phyloP scores from a whole-genome alignment of 192 early-diverging fungal species.

The Umbelopsis sp. region DNA sequence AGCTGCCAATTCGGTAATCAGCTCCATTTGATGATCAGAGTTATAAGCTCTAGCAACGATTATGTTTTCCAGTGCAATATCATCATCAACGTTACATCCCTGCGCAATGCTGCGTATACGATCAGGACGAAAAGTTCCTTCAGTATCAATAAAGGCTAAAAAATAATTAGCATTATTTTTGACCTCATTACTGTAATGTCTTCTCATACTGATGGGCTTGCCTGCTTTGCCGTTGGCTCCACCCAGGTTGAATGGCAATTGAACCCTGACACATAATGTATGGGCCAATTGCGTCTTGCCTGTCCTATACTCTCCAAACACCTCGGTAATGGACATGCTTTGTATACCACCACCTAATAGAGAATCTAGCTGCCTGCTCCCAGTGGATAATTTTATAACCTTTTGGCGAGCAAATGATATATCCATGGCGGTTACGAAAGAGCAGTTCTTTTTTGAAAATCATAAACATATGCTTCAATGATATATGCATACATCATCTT shows the following conservation, averaged over 20 bases:
- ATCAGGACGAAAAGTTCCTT: constrained; percentile 84
- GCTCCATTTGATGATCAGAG: constrained; percentile 83
- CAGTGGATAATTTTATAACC: constrained; percentile 73
- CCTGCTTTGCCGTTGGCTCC: constrained; percentile 76
- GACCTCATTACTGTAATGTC: too few species aligned
- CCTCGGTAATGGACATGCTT: constrained; percentile 83
- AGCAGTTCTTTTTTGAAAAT: constrained; percentile 39
- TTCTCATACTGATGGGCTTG: not conserved
- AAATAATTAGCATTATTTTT: constrained; percentile 12
- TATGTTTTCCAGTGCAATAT: constrained; percentile 77
- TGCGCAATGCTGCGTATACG: constrained; percentile 75
- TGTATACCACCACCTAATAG: constrained; percentile 82
- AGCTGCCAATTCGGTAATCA: constrained; percentile 73
- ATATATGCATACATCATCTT: not conserved
- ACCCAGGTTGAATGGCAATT: constrained; percentile 71
- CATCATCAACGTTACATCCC: constrained; percentile 65
- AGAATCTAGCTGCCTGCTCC: constrained; percentile 76
- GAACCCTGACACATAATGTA: constrained; percentile 76
- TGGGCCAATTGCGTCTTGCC: constrained; percentile 86
- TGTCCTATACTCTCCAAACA: constrained; percentile 86
- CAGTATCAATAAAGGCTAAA: constrained; percentile 47
- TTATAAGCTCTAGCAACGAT: constrained; percentile 80
- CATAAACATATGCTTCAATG: not conserved
- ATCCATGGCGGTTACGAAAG: constrained; percentile 73
- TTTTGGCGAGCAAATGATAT: constrained; percentile 55